Percentiles rank a stretch among this genome's conserved stretches.
Conservation (phyloP, 371 early-diverging fungal genomes). For the Apophysomyces trapeziformis region DNA sequence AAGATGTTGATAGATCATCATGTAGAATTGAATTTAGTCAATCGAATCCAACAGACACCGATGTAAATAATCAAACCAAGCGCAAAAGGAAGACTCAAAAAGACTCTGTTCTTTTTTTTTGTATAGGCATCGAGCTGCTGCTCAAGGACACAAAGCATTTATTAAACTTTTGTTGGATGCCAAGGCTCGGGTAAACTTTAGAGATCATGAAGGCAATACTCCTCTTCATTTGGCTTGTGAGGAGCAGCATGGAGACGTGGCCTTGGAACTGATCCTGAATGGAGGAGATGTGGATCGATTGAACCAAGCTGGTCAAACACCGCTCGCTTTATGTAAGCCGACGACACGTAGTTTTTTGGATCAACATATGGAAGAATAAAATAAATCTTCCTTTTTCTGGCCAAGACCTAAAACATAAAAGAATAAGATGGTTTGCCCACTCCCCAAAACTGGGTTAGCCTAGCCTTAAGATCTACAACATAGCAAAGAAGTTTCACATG, state of each 20-base stretch:
- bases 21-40: conserved; percentile 49
- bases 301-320: conserved; percentile 50
- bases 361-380: conserved; percentile 10
- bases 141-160: conserved; percentile 50
- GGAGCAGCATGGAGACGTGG: conserved; percentile 64
- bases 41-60: conserved; percentile 56
- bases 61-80: conserved; percentile 38
- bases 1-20: conserved; percentile 45
- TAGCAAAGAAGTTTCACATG: too few relatives aligned
- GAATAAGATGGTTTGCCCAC: too few relatives aligned
- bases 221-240: conserved; percentile 68
- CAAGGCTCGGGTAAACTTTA: conserved; percentile 52
- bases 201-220: conserved; percentile 57
- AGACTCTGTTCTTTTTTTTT: background rate
- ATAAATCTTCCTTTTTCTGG: background rate
- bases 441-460: too few relatives aligned
- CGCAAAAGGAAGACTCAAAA: too few relatives aligned
- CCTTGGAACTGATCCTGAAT: conserved; percentile 46
- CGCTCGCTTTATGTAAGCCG: conserved; percentile 42
- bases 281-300: conserved; percentile 52
- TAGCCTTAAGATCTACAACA: too few relatives aligned
- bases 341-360: conserved; percentile 1
- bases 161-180: conserved; percentile 46
- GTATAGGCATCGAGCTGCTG: conserved; percentile 58
- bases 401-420: too few relatives aligned